Evolutionary conservation across 2,329 filamentous ascomycete genomes (phyloP), one percentile per base, ranked within the genome.

Genomic region (Xylaria sp.): DNA sequence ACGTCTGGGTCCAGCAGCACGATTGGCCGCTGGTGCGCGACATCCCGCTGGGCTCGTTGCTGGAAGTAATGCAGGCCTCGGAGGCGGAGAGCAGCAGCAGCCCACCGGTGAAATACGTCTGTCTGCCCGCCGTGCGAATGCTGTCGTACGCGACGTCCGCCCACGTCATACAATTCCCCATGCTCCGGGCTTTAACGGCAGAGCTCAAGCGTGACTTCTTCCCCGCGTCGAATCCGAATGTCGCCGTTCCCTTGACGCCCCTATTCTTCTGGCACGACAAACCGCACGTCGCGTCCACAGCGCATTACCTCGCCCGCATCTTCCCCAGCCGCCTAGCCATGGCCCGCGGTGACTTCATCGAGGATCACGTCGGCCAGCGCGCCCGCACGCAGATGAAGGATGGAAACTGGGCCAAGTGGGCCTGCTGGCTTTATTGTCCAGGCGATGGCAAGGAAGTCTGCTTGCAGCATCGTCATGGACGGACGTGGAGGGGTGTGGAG

Each of bases 221-320:
- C 18, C 31, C 59, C n/a, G 31, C 55, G 2, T 69, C 73, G 0
- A 39, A 51, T 15, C 66, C 65, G 3, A 70, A 71, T 10, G 51
- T 57, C 33, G 62, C 57, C 5, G 56, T 88, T 0, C 83, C 84
- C 0, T 75, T 88, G 49, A 88, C 86, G 0, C 86, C 86, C 0
- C 80, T 88, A 63, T 88, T 87, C 77, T 87, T 88, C 73, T 88
- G 86, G 86, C 86, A 88, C 64, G 86, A 88, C 68, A 88, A 88
- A 71, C 86, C 86, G 0, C 86, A 88, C 65, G 68, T 88, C 2
- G 86, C 83, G 0, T 82, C 81, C 3, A 83, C 80, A 0, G 71
- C 77, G 1, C 86, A 88, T 71, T 88, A 88, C 64, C 79, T 88
- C 0, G 72, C 77, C 0, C 79, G 82, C 0, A 82, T 88, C 1